Conservation (phyloP, 2,329 filamentous ascomycete genomes). For the Penicillium sp. region DNA sequence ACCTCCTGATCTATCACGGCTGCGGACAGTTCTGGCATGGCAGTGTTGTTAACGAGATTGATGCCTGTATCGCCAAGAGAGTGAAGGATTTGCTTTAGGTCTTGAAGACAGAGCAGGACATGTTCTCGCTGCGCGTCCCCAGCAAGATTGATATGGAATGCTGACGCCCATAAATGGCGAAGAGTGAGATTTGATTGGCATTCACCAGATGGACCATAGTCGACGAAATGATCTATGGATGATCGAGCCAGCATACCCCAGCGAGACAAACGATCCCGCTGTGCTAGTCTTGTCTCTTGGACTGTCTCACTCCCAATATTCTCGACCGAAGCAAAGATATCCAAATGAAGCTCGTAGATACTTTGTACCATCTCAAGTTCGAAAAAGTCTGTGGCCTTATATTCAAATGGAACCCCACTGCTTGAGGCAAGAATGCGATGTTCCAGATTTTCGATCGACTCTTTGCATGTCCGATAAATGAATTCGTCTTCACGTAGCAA, state of each 20-base stretch:
- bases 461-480: slow-evolving; percentile 46
- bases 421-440: slow-evolving; percentile 26
- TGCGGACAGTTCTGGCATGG: slow-evolving; percentile 83
- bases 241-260: slow-evolving; percentile 61
- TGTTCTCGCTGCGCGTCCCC: slow-evolving; percentile 59
- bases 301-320: slow-evolving; percentile 59
- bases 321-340: slow-evolving; percentile 63
- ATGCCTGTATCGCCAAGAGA: slow-evolving; percentile 49
- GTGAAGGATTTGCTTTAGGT: slow-evolving; percentile 57
- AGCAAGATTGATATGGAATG: slow-evolving; percentile 59
- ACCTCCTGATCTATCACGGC: slow-evolving; percentile 87
- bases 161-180: slow-evolving; percentile 66
- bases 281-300: slow-evolving; percentile 50
- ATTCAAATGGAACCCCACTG: slow-evolving; percentile 24
- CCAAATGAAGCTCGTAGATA: slow-evolving; percentile 66
- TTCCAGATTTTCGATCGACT: slow-evolving; percentile 34
- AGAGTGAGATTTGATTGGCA: slow-evolving; percentile 50
- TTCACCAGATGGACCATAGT: slow-evolving; percentile 29
- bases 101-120: slow-evolving; percentile 61
- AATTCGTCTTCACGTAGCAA: slow-evolving; percentile 56
- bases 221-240: slow-evolving; percentile 47
- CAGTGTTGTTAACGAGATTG: slow-evolving; percentile 76
- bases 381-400: slow-evolving; percentile 33
- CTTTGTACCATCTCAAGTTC: slow-evolving; percentile 57
- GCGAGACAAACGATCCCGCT: slow-evolving; percentile 59